phyloP scores from a whole-genome alignment of 225 moss, liverwort and hornwort species.

The Bryoerythrophyllum caledonicum region DNA sequence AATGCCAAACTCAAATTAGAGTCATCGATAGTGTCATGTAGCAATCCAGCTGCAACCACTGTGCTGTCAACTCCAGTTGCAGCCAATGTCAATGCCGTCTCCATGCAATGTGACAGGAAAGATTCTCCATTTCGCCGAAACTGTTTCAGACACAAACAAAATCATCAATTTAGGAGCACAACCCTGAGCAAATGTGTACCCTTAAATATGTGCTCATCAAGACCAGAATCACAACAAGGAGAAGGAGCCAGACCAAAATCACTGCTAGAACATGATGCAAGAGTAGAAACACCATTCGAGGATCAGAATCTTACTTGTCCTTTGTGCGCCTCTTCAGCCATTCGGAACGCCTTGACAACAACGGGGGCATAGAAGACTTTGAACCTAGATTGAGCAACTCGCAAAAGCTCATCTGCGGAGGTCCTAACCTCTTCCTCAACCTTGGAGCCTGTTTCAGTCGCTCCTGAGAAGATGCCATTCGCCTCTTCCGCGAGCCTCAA shows the following conservation, averaged over 20 bases:
- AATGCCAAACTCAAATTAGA: slow-evolving; percentile 52
- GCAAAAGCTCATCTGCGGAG: slow-evolving; percentile 42
- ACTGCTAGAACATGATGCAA: not conserved
- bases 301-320: slow-evolving; percentile 40
- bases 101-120: slow-evolving; percentile 78
- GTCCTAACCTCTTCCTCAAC: not conserved
- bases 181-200: not conserved
- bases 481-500: slow-evolving; percentile 46
- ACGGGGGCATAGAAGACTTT: slow-evolving; percentile 39
- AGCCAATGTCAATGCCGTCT: slow-evolving; percentile 81
- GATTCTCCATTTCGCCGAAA: slow-evolving; percentile 78
- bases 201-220: not conserved
- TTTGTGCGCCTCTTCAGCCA: slow-evolving; percentile 63
- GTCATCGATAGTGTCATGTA: slow-evolving; percentile 88
- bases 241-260: not conserved
- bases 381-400: slow-evolving; percentile 38
- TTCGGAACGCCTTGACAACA: slow-evolving; percentile 55
- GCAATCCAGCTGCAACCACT: slow-evolving; percentile 83
- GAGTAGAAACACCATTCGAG: not conserved
- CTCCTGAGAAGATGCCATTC: slow-evolving; percentile 27
- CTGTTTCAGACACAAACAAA: slow-evolving; percentile 33
- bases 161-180: not conserved
- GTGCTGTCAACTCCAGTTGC: slow-evolving; percentile 68
- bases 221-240: not conserved
- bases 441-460: not conserved